Evolutionary conservation across 1,284 basidiomycete genomes (phyloP).

Genomic region (Tilletia caries): DNA sequence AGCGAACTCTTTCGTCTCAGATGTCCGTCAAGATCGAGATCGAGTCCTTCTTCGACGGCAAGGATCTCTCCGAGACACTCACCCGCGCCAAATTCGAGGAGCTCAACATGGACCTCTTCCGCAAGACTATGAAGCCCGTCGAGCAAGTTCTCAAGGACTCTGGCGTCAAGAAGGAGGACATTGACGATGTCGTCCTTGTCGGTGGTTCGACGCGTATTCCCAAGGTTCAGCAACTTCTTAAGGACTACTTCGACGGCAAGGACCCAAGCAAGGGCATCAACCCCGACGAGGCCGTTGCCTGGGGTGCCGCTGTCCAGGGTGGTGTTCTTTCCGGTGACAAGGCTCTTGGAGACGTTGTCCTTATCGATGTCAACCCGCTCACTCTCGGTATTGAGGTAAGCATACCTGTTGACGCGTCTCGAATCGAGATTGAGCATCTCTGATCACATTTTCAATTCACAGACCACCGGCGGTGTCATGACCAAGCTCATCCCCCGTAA

Average conservation of each 20-base stretch:
- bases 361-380: constrained; percentile 91
- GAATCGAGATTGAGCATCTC: too few relatives aligned
- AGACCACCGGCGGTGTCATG: constrained; percentile 94
- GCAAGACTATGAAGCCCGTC: constrained; percentile 98
- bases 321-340: constrained; percentile 89
- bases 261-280: constrained; percentile 90
- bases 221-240: constrained; percentile 93
- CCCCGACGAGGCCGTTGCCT: constrained; percentile 72
- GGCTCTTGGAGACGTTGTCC: constrained; percentile 74
- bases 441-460: background rate
- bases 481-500: constrained; percentile 94
- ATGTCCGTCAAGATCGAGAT: constrained; percentile 72
- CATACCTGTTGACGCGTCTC: background rate
- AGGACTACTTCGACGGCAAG: constrained; percentile 84
- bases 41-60: constrained; percentile 84
- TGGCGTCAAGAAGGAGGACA: constrained; percentile 92
- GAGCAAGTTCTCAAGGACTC: constrained; percentile 98
- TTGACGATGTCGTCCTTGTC: constrained; percentile 84
- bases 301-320: constrained; percentile 95
- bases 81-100: constrained; percentile 99
- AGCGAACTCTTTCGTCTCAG: constrained; percentile 84
- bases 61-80: constrained; percentile 93
- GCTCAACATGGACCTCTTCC: constrained; percentile 96
- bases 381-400: constrained; percentile 81
- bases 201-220: constrained; percentile 98